Conservation (phyloP, 257 asterid species). For the Solanum corneliomulleri region DNA sequence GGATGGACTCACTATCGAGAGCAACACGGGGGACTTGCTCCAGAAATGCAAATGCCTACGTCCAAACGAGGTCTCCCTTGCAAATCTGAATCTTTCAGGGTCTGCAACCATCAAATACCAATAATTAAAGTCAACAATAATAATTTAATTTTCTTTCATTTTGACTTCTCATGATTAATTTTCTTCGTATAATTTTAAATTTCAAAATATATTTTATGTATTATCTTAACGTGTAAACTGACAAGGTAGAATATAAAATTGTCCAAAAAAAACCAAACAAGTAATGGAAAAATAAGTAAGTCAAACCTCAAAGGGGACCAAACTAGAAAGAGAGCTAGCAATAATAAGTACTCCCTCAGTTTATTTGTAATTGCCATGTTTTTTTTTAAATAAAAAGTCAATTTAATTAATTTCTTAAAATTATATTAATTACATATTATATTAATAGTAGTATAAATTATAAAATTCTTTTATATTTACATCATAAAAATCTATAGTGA, state of each 20-base stretch:
- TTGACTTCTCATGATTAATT: not conserved
- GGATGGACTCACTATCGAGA: slow-evolving; percentile 14
- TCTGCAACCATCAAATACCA: not conserved
- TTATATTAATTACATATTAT: no score
- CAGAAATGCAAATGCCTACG: slow-evolving; percentile 16
- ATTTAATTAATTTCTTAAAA: no score
- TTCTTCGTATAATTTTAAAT: not conserved
- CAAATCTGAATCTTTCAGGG: slow-evolving; percentile 18
- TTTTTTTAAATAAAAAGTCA: no score
- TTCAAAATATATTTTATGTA: not conserved
- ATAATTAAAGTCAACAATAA: not conserved
- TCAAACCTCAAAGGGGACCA: not conserved
- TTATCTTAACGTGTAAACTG: not conserved
- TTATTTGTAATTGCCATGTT: no score
- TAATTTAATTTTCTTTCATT: not conserved
- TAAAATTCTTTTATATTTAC: rapidly evolving
- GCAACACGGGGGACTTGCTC: slow-evolving; percentile 13
- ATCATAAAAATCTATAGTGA: no score
- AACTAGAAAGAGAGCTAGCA: not conserved
- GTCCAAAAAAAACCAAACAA: not conserved
- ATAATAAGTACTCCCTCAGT: not conserved
- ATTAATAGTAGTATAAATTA: no score
- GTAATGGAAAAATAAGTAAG: not conserved
- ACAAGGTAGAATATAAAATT: not conserved
- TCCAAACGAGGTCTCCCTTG: slow-evolving; percentile 24